phyloP scores from a whole-genome alignment of 768 basidiomycete genomes.

The Psilocybe azurescens region DNA sequence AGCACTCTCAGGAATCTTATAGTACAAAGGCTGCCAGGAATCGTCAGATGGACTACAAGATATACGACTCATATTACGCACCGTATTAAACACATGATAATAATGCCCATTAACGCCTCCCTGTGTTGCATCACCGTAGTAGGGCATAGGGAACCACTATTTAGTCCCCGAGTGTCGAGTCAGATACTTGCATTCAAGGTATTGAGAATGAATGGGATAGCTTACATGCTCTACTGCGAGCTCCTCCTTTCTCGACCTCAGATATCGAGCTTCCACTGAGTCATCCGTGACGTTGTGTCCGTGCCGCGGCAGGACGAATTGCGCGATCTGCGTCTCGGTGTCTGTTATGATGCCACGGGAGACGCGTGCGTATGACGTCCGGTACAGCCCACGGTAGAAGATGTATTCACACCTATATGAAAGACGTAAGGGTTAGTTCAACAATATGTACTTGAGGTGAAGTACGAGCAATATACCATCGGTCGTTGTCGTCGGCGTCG shows the following conservation, averaged over 20 bases:
- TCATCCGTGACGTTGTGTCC: constrained; percentile 61
- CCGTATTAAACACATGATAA: constrained; percentile 80
- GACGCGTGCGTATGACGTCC: constrained; percentile 82
- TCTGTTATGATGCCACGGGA: constrained; percentile 87
- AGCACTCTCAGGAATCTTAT: constrained; percentile 51
- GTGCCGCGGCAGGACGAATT: constrained; percentile 76
- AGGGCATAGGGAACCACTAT: constrained; percentile 81
- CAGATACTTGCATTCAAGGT: neutral
- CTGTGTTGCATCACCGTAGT: constrained; percentile 56
- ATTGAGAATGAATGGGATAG: constrained; percentile 8
- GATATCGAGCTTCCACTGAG: constrained; percentile 64
- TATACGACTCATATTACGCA: constrained; percentile 34
- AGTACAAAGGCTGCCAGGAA: constrained; percentile 52
- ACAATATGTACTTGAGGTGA: neutral
- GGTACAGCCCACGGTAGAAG: constrained; percentile 78
- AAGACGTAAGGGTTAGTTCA: constrained; percentile 2
- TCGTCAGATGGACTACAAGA: neutral
- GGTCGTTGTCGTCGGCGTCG: constrained; percentile 70
- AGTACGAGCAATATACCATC: constrained; percentile 53
- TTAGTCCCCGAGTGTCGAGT: neutral
- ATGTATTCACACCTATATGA: constrained; percentile 86
- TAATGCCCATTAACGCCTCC: constrained; percentile 74
- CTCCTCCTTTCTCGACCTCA: constrained; percentile 68
- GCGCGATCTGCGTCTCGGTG: constrained; percentile 88
- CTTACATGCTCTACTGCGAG: constrained; percentile 69